Evolutionary conservation across 192 early-diverging fungal species (phyloP), one percentile per base, ranked within the genome.

Genomic region (Podila verticillata): DNA sequence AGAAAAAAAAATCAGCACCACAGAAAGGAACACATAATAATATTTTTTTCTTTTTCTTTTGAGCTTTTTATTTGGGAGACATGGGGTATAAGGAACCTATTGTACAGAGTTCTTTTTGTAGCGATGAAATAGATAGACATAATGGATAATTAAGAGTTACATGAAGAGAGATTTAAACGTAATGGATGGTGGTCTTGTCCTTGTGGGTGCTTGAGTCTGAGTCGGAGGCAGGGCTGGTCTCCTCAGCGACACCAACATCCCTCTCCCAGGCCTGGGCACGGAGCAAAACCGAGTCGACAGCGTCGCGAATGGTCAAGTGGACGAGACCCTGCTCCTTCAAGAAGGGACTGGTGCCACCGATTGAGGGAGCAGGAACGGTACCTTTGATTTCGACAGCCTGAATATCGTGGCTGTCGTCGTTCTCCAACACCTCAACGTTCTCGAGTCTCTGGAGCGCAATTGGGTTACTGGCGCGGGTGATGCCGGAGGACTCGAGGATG

Each of bases 251-350:
- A 15, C 20, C 35, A 39, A 29, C 29, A 20, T 68, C 51, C 28
- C 51, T 68, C 29, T 68, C 47, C 77, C 77, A 80, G 44, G 44
- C 19, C 65, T 72, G 65, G 13, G 59, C 30, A 26, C 77, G 77
- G 49, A 72, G 54, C 61, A 80, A 61, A 51, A 80, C 66, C 2
- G 77, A 56, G 30, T 80, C 77, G 22, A 80, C 48, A 32, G 77
- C 77, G 29, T 80, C 77, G 22, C 77, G 77, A n/a, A 80, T 28
- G n/a, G 77, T 80, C 48, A 80, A 66, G 48, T 80, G 77, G 29
- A 80, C 77, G 60, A 80, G 60, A 17, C 77, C 77, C 2, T 63
- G 69, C 61, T 80, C 77, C 70, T 80, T 80, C 70, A 80, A 68
- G 70, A 72, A 80, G 0, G 77, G 77, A 35, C 68, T 70, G 3